Conservation (phyloP, 441 rosid genomes). For the Gossypium lobatum region DNA sequence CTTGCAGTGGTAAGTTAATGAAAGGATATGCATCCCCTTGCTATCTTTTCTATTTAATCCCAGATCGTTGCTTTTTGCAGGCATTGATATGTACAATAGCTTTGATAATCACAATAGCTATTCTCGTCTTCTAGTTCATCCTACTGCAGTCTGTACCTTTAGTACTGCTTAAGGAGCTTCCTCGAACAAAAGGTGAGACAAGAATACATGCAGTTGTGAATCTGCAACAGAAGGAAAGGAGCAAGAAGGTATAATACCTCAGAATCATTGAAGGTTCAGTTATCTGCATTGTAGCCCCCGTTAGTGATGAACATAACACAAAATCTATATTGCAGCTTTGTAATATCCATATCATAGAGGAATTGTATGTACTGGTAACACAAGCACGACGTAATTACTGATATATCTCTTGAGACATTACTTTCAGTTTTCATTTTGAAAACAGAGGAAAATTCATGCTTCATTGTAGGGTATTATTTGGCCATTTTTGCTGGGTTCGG, state of each 20-base stretch:
- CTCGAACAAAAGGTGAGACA: background rate
- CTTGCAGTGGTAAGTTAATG: background rate
- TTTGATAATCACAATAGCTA: conserved; percentile 33
- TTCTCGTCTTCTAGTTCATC: conserved; percentile 31
- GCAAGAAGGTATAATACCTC: background rate
- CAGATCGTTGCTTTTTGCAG: conserved; percentile 35
- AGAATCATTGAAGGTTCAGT: background rate
- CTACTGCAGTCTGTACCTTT: background rate
- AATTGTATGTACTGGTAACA: background rate
- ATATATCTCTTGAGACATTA: background rate
- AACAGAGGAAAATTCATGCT: background rate
- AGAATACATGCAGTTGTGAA: background rate
- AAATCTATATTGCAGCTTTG: background rate
- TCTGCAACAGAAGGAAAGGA: background rate
- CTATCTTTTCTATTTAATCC: background rate
- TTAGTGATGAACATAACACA: conserved; percentile 20
- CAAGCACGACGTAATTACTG: conserved; percentile 1
- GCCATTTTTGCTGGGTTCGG: background rate
- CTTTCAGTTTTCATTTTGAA: background rate
- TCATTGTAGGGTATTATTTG: background rate
- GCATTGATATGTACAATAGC: conserved; percentile 67
- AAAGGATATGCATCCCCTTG: background rate
- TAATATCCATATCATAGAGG: background rate
- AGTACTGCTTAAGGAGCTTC: background rate
- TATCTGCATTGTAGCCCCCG: background rate